These are phyloP conservation scores for Vitis rotundifolia DNA, from an alignment of 164 flowering plant genomes.

Conservation along the genomic window DNA sequence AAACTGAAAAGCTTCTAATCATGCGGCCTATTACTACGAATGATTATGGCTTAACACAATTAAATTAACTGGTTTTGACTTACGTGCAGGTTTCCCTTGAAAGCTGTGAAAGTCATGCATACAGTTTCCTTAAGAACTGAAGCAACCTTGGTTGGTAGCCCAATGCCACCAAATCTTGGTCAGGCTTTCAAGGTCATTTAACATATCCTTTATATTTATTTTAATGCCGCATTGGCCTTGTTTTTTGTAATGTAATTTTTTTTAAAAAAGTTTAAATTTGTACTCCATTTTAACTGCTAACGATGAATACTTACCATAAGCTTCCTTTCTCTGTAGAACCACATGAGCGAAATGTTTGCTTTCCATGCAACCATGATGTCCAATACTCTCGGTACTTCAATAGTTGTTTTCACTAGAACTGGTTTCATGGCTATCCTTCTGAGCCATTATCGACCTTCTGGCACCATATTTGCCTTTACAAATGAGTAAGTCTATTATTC, in stretches of 20 bases:
- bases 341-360: constrained; percentile 98
- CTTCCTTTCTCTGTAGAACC: constrained; percentile 62
- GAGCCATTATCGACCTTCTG: constrained; percentile 95
- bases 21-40: not conserved
- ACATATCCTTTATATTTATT: not conserved
- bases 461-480: constrained; percentile 94
- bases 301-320: constrained; percentile 13
- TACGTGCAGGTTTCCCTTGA: constrained; percentile 81
- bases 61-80: constrained; percentile 4
- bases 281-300: not conserved
- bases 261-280: not conserved
- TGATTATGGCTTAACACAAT: not conserved
- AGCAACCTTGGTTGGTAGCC: constrained; percentile 64
- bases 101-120: constrained; percentile 96
- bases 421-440: constrained; percentile 92
- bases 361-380: constrained; percentile 99
- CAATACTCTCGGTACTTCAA: constrained; percentile 90
- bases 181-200: constrained; percentile 76
- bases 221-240: not conserved
- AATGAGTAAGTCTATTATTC: constrained; percentile 64
- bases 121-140: constrained; percentile 92
- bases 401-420: constrained; percentile 92
- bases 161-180: constrained; percentile 72
- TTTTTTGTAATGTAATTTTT: no score
- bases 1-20: not conserved